Percentiles rank a stretch among this genome's conserved stretches.
phyloP scores from a whole-genome alignment of 225 moss, liverwort and hornwort species.

The Sphagnum tenellum region DNA sequence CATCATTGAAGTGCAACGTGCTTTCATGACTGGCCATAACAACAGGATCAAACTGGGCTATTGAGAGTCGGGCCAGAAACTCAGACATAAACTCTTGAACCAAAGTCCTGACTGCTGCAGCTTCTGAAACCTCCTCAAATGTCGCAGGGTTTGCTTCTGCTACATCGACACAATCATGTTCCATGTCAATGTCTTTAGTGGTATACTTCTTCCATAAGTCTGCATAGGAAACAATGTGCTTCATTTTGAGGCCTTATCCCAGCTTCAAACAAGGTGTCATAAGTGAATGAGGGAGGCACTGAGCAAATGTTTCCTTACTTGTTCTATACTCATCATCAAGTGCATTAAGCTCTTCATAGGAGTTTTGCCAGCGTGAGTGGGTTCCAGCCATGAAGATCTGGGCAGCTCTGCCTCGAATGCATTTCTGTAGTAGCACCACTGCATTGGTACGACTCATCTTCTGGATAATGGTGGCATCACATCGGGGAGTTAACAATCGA shows the following conservation, averaged over 20 bases:
- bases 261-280: too few relatives aligned
- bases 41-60: background rate
- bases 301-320: too few relatives aligned
- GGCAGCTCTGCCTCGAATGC: constrained; percentile 21
- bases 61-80: background rate
- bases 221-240: too few relatives aligned
- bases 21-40: background rate
- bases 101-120: background rate
- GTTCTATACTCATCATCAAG: background rate
- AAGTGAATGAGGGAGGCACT: too few relatives aligned
- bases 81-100: background rate
- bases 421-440: constrained; percentile 24
- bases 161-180: background rate
- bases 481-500: constrained; percentile 36
- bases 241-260: too few relatives aligned
- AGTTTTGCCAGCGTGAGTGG: constrained; percentile 25
- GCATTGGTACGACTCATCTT: constrained; percentile 28
- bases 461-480: constrained; percentile 28
- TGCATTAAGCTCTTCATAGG: constrained; percentile 33
- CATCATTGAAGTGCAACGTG: background rate
- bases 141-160: background rate
- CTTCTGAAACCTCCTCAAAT: background rate
- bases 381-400: constrained; percentile 26
- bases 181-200: too few relatives aligned
- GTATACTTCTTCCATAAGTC: too few relatives aligned